Conservation (phyloP, 768 basidiomycete genomes). For the Rhodotorula toruloides region DNA sequence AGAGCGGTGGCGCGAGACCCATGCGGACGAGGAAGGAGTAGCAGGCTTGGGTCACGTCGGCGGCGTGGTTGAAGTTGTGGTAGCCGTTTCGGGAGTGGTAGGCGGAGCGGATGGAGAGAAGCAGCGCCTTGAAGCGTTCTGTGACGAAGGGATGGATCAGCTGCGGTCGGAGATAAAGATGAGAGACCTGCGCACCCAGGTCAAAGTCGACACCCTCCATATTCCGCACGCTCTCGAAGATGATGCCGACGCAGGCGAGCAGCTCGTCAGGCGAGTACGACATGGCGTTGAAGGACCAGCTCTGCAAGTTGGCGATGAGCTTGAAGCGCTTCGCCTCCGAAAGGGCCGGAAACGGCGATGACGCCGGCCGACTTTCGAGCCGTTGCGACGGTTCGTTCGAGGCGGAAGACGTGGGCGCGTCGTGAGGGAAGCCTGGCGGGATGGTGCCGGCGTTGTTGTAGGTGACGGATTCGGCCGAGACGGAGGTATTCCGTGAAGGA, state of each 20-base stretch:
- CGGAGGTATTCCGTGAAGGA: constrained; percentile 27
- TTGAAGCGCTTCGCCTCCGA: constrained; percentile 51
- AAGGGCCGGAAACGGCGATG: constrained; percentile 24
- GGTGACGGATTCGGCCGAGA: constrained; percentile 24
- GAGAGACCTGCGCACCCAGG: constrained; percentile 43
- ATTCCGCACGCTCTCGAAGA: constrained; percentile 79
- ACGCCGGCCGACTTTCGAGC: background rate
- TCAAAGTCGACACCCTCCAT: constrained; percentile 59
- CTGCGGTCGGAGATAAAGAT: background rate
- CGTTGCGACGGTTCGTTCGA: constrained; percentile 41
- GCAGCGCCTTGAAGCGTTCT: constrained; percentile 72
- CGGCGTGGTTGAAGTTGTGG: constrained; percentile 95
- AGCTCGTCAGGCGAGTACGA: constrained; percentile 75
- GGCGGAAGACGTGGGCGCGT: constrained; percentile 49
- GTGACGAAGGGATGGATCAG: constrained; percentile 34
- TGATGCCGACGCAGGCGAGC: constrained; percentile 68
- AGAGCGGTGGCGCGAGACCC: constrained; percentile 72
- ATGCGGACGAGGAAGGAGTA: constrained; percentile 76
- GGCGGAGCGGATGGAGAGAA: constrained; percentile 81
- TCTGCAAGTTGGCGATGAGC: constrained; percentile 64
- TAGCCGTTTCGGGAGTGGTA: constrained; percentile 90
- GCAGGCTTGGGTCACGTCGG: constrained; percentile 90
- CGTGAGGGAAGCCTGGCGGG: constrained; percentile 9
- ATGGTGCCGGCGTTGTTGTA: constrained; percentile 20
- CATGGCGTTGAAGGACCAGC: constrained; percentile 89